Base-by-base conservation (phyloP, 257 asterid genomes). In the Craterostigma plantagineum region DNA sequence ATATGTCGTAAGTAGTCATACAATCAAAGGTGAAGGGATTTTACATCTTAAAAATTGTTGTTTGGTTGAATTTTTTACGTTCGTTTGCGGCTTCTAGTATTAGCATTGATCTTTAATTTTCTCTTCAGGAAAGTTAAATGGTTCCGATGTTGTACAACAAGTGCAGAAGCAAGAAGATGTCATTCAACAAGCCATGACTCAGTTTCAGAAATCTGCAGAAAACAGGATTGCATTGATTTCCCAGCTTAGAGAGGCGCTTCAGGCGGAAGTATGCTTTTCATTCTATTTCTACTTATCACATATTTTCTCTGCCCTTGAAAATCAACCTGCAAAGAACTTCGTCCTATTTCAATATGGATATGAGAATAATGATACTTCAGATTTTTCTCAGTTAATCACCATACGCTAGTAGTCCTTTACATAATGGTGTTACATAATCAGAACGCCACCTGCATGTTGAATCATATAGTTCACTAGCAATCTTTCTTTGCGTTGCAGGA, bases 181-280 rank as follows among this genome's bases (percentile, higher is more conserved):
- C 14, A 73, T 90, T 56, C 67, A 66, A 57, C 63, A 74, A 58
- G 70, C 91, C 62, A 60, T 79, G 51, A 51, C 46, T 46, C 70
- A 83, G 61, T 81, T 90, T 53, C 87, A 75, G 68, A 77, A 73
- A 59, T 66, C 74, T 62, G 95, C 72, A 65, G 68, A 72, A 50
- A 60, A 58, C 34, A 72, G 94, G 65, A 64, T 43, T 61, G 60
- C 75, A 44, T 65, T 90, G 60, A 59, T 73, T 54, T 76, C 82
- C 47, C 81, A 65, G 58, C 95, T 90, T 50, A 68, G 57, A 49
- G 91, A 76, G 55, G 98, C 98, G 23, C 81, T 77, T 60, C 75
- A 58, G 57, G 92, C 76, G 58, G 94, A 90, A 64, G 98, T 90
- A 79, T 38, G 64, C 43, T 51, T n/a, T n/a, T 44, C 36, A 14